Evolutionary conservation across 345 rosid species (phyloP).

Genomic region (Eucalyptus virginea): DNA sequence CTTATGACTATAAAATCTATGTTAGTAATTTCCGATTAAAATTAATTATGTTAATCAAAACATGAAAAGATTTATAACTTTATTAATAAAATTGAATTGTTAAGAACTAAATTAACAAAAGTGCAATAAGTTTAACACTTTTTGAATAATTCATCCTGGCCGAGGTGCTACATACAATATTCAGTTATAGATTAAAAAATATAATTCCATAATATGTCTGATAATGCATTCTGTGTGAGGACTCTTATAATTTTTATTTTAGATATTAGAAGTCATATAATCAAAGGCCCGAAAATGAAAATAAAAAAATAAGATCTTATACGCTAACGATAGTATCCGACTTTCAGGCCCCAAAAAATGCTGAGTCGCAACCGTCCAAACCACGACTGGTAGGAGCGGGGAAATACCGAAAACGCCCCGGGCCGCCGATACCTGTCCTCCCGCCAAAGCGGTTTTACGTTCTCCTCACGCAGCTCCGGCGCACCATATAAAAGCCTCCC

Average conservation of each 20-base stretch:
- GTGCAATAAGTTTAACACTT: rapidly evolving
- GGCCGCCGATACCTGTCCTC: not conserved
- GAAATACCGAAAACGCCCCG: not conserved
- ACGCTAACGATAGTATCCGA: not conserved
- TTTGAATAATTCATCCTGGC: rapidly evolving
- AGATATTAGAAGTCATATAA: not conserved
- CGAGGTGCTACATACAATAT: not conserved
- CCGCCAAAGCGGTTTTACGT: not conserved
- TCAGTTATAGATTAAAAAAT: not conserved
- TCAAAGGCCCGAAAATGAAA: not conserved
- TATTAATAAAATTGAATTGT: rapidly evolving
- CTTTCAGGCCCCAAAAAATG: not conserved
- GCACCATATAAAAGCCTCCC: not conserved
- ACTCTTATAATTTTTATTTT: not conserved
- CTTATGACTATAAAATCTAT: no score
- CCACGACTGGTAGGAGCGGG: not conserved
- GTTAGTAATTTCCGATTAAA: no score
- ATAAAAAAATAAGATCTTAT: not conserved
- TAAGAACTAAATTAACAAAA: no score
- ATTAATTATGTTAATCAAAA: no score
- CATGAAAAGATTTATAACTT: rapidly evolving
- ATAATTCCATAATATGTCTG: not conserved
- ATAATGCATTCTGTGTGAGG: not conserved
- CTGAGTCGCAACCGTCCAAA: not conserved
- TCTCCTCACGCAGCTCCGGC: not conserved